Base-by-base conservation (phyloP, 1,284 basidiomycete species). In the Puccinia hordei region DNA sequence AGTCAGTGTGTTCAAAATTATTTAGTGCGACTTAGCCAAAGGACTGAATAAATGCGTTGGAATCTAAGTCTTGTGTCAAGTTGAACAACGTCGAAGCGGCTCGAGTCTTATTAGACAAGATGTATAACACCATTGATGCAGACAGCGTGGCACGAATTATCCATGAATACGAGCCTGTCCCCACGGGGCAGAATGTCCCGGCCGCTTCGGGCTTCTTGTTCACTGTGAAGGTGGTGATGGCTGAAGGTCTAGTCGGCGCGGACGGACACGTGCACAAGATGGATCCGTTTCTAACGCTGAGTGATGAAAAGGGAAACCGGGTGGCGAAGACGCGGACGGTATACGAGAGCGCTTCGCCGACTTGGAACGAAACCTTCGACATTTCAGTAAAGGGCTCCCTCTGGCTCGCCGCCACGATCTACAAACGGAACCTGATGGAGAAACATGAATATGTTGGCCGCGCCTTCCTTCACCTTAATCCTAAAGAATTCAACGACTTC, bases 281-380 rank as follows among this genome's bases (percentile, higher is more conserved):
- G 82, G 95, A 98, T 86, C 93, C 94, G 0, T 98, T 98, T 83
- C 91, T 97, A 38, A 98, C 95, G 27, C 88, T 99, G 41, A 96
- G 93, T 83, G 95, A 99, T 84, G 93, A 96, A 84, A 90, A 90
- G 33, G 96, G 97, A 0, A 91, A 91, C 83, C 90, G 95, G 27
- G 87, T 97, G 59, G 95, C 94, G 46, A 98, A 98, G 88, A 99
- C 95, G 12, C 88, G 97, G 71, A 98, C 95, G 27, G 93, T 99
- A 72, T 97, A 98, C 85, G 95, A 98, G 86, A 91, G 91, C 2
- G 86, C 92, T 41, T 91, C 90, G 84, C 96, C 97, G 30, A 89
- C 95, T 85, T 99, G 96, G 97, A 95, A 98, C 83, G 96, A 99
- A 85, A 94, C 93, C 0, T 95, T 98, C 83, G 97, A 99, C 85